Evolutionary conservation across 768 basidiomycete species (phyloP), one percentile per base, ranked within the genome.

Genomic region (Mycena galericulata): DNA sequence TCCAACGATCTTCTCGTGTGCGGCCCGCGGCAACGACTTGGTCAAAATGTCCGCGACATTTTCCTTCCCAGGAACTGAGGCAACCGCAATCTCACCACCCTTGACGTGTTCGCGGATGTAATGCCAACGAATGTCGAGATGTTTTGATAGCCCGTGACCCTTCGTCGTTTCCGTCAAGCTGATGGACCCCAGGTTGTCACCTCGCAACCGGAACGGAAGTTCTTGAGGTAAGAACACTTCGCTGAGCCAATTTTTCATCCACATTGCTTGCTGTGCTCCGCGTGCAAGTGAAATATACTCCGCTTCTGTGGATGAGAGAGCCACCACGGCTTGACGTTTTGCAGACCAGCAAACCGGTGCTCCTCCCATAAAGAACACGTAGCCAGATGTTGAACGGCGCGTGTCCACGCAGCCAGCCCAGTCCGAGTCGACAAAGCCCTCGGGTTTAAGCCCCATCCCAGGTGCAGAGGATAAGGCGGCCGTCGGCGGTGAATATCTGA

Each of bases 401-500:
- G 75, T 74, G 29, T 75, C 66, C n/a, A 57, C 36, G 55, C 77
- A 69, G 5, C 65, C 68, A 8, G 70, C 81, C 73, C 73, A 80
- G 65, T 82, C 81, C 1, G 79, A 72, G 56, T 83, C 80, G 8
- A 70, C 68, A 57, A 63, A 80, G 8, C 73, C 72, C 6, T 27
- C 22, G 0, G 70, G 70, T 30, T 64, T 62, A 1, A 54, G 22
- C 12, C 36, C 41, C 9, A 14, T 4, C 1, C 58, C 64, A 9
- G 29, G 6, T 6, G 29, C 17, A 15, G 2, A 18, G n/a, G n/a
- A n/a, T n/a, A n/a, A n/a, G 18, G 8, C 24, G 17, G 41, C 20
- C 46, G 22, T 18, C 9, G 47, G 47, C 22, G 47, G 34, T n/a
- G 32, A 14, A 67, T 75, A 78, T 47, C 74, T 71, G 32, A 75